Evolutionary conservation across 1,284 basidiomycete genomes (phyloP).

Genomic region (Taiwanofungus camphoratus): DNA sequence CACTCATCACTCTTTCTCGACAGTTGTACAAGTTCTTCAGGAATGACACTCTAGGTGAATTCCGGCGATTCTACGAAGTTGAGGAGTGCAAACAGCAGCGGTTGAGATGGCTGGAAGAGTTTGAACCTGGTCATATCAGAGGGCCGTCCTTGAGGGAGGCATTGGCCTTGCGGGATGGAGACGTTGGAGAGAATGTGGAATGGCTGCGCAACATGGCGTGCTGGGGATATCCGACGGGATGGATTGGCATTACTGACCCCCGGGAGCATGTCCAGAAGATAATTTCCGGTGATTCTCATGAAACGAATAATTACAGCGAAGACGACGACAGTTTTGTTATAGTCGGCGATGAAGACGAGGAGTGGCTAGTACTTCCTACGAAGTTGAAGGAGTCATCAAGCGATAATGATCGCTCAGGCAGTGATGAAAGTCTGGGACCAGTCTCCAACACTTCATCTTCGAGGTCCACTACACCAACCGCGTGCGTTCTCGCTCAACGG

Average conservation of each 20-base stretch:
- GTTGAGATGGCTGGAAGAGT: constrained; percentile 51
- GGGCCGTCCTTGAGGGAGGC: constrained; percentile 50
- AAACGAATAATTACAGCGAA: constrained; percentile 20
- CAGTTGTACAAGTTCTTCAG: constrained; percentile 56
- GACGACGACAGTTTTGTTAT: constrained; percentile 26
- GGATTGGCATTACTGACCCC: constrained; percentile 50
- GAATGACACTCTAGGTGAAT: constrained; percentile 9
- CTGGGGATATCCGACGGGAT: constrained; percentile 76
- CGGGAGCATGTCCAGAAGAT: constrained; percentile 37
- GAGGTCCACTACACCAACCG: background rate
- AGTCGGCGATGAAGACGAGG: constrained; percentile 34
- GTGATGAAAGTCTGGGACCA: background rate
- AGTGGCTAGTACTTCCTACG: constrained; percentile 27
- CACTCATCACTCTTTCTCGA: constrained; percentile 61
- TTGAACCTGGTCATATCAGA: constrained; percentile 54
- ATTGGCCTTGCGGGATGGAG: constrained; percentile 41
- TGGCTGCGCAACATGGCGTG: constrained; percentile 62
- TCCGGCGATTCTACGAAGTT: constrained; percentile 35
- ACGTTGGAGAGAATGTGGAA: constrained; percentile 32
- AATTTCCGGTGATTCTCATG: constrained; percentile 28
- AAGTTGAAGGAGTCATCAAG: constrained; percentile 1
- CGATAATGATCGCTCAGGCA: background rate
- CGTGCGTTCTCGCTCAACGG: constrained; percentile 33
- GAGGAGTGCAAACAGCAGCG: constrained; percentile 51
- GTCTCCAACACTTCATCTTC: constrained; percentile 1